A percentile compares a stretch with the other conserved stretches of the same genome.
phyloP scores from a whole-genome alignment of 2,329 filamentous ascomycete genomes.

The Epichloe glyceriae region DNA sequence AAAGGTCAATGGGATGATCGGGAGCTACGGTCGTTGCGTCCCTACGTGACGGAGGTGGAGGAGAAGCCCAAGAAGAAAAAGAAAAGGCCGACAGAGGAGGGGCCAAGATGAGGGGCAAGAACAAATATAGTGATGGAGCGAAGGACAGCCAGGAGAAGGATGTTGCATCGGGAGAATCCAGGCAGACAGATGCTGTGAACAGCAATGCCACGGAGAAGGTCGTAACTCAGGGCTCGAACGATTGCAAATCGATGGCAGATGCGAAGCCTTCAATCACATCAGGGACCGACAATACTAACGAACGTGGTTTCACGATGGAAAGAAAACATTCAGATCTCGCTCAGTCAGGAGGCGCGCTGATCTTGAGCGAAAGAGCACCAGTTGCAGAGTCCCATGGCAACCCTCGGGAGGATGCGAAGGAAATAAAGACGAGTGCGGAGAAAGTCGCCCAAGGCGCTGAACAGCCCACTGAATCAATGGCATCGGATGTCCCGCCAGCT shows the following conservation, averaged over 20 bases:
- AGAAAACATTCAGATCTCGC: not conserved
- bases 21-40: conserved; percentile 58
- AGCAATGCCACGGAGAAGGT: not conserved
- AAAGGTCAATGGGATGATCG: conserved; percentile 69
- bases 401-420: not conserved
- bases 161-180: not conserved
- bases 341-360: no score
- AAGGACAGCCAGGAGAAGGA: not conserved
- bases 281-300: not conserved
- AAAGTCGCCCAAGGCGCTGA: not conserved
- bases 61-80: conserved; percentile 48
- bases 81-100: conserved; percentile 23
- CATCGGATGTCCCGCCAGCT: not conserved
- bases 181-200: conserved; percentile 9
- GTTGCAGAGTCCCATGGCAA: not conserved
- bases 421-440: not conserved
- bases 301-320: not conserved
- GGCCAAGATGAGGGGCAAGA: conserved; percentile 17
- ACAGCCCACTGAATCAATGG: not conserved
- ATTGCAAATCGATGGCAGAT: not conserved
- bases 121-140: conserved; percentile 14
- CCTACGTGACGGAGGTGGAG: conserved; percentile 47
- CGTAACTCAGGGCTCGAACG: not conserved
- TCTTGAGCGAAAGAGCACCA: not conserved
- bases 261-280: not conserved